Base-by-base conservation (phyloP, 164 flowering plant species). In the Taxillus chinensis region DNA sequence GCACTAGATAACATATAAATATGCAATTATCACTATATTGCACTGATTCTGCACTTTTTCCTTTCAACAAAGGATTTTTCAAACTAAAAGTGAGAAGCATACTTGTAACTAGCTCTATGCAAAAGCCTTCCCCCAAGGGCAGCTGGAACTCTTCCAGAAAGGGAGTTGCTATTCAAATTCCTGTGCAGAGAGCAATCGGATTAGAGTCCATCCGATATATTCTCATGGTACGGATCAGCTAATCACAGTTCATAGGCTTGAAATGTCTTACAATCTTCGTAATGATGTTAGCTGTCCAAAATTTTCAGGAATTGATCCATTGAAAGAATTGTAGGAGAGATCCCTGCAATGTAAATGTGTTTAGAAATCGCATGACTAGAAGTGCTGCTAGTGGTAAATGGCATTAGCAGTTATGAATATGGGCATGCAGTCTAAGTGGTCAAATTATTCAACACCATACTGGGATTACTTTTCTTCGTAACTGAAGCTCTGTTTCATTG, bases 21-120 rank as follows among this genome's bases (percentile, higher is more conserved):
- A 40, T 6, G 11, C 13, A 7, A 15, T 8, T 50, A 48, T 16
- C 13, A 15, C 17, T 10, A 1, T 46, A 39, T 17, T 4, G 1
- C 38, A 52, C 37, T 5, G 14, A 7, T 52, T n/a, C 7, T n/a
- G 1, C 55, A 15, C 13, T 52, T n/a, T 8, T 14, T 14, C 14
- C 4, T 16, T 17, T 14, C 3, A 54, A 54, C 1, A 3, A 37
- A 54, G 16, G 3, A 58, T 58, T 58, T 40, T 40, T 27, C 3
- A 37, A 3, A 45, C 3, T n/a, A 8, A 57, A 41, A 2, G 51
- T 48, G 17, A 12, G 13, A 46, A 60, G 66, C 90, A 61, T 84
- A 95, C 99, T 95, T 95, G 81, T 87, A 95, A 83, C 96, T 95
- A 66, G 96, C 96, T 72, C 99, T 72, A 66, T 89, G 96, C 71